A percentile compares a stretch with the other conserved stretches of the same genome.
phyloP scores from a whole-genome alignment of 2,329 filamentous ascomycete species.

The Orbilia ellipsospora region DNA sequence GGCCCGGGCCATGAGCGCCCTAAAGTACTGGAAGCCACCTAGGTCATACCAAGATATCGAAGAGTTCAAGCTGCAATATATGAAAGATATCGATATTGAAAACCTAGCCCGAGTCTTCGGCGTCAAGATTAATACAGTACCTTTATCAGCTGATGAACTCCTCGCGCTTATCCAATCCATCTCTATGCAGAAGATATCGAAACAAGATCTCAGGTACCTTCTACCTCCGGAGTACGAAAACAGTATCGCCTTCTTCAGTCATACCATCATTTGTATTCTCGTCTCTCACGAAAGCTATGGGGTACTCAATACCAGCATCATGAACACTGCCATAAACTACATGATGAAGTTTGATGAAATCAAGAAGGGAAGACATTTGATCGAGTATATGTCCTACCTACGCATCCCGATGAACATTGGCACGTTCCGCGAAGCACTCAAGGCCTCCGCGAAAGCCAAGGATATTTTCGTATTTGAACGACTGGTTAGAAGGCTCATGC shows the following conservation, averaged over 20 bases:
- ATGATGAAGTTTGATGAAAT: constrained; percentile 36
- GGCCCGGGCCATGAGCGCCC: neutral
- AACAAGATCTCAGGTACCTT: constrained; percentile 39
- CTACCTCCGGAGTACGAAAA: constrained; percentile 34
- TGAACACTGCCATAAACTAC: constrained; percentile 47
- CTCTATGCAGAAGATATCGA: constrained; percentile 24
- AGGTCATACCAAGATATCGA: constrained; percentile 16
- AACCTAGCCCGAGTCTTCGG: constrained; percentile 15
- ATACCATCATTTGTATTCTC: constrained; percentile 30
- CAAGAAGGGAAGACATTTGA: constrained; percentile 39
- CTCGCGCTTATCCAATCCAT: constrained; percentile 27
- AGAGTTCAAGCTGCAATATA: constrained; percentile 28
- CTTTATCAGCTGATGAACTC: constrained; percentile 23
- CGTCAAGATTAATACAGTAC: constrained; percentile 24
- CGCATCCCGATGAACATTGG: constrained; percentile 31
- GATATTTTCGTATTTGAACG: constrained; percentile 42
- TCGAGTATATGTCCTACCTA: constrained; percentile 42
- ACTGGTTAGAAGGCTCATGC: constrained; percentile 22
- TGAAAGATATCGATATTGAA: constrained; percentile 27
- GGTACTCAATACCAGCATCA: constrained; percentile 32
- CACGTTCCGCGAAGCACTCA: constrained; percentile 33
- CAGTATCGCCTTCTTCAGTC: constrained; percentile 33
- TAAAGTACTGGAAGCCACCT: constrained; percentile 19
- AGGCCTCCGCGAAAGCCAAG: constrained; percentile 29
- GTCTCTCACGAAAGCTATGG: constrained; percentile 25